A percentile compares a stretch with the other conserved stretches of the same genome.
Evolutionary conservation across 1,139 yeast species (phyloP).

Genomic region (Debaryomyces sp.): DNA sequence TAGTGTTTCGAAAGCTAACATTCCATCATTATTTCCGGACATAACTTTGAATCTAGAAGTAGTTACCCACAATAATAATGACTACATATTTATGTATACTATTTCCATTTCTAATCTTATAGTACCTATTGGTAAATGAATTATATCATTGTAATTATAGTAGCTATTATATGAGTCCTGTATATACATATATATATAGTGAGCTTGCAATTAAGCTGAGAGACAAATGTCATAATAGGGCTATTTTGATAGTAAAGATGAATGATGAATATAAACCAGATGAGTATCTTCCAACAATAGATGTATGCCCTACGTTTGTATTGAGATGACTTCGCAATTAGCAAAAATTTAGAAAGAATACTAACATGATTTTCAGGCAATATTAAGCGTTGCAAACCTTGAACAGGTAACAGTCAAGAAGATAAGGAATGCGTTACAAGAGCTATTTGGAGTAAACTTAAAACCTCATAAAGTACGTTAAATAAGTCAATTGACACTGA

Average conservation of each 20-base stretch:
- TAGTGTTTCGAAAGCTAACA: not conserved
- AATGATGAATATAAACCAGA: slow-evolving; percentile 24
- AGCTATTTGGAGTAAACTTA: slow-evolving; percentile 61
- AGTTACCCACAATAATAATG: not conserved
- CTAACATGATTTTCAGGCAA: slow-evolving; percentile 53
- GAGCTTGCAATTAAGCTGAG: not conserved
- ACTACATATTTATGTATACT: slow-evolving; percentile 3
- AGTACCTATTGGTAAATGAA: not conserved
- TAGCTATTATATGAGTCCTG: not conserved
- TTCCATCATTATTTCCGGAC: not conserved
- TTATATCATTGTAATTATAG: not conserved
- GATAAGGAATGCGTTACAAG: slow-evolving; percentile 71
- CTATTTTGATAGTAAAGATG: slow-evolving; percentile 7
- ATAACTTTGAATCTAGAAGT: not conserved
- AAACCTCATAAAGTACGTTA: slow-evolving; percentile 48
- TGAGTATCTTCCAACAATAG: slow-evolving; percentile 65
- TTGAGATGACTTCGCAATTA: not conserved
- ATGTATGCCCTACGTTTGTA: slow-evolving; percentile 45
- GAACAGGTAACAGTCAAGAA: slow-evolving; percentile 73
- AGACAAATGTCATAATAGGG: not conserved
- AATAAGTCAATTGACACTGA: not conserved
- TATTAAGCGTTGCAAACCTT: slow-evolving; percentile 71
- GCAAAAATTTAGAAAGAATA: slow-evolving; percentile 7
- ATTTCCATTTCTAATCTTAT: slow-evolving; percentile 2
- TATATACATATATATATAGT: not conserved